Evolutionary conservation across 2,329 filamentous ascomycete species (phyloP), one percentile per base, ranked within the genome.

Genomic region (Coniella lustricola): DNA sequence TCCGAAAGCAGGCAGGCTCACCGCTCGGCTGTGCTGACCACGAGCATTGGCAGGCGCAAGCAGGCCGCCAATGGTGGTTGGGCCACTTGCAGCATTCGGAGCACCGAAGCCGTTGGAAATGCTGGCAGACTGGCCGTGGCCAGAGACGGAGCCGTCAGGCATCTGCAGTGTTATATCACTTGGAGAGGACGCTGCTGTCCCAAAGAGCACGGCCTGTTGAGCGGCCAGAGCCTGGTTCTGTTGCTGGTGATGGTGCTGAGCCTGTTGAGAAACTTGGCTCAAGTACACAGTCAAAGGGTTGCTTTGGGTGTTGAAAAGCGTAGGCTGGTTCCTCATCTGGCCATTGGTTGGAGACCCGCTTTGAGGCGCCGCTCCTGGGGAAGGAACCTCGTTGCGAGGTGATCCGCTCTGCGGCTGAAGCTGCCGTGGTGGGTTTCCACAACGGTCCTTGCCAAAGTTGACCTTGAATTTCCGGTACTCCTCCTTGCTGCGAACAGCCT

Each of bases 381-480:
- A 80, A 13, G 74, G 68, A 3, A 76, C 69, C 44, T 84, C 84
- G 52, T 71, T 78, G 58, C 71, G 80, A 46, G 88, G 85, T 50
- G 84, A 84, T 61, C 85, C 78, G 46, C 76, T 73, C 57, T 85
- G 71, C 50, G 54, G 79, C 65, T 84, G 81, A 56, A 87, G 78
- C 71, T 97, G 93, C 52, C 93, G 84, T 38, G 93, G 93, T 45
- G 93, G 86, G 70, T 98, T 98, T 57, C 93, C 93, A 61, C 93
- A 98, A 49, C 93, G 84, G 64, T 98, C 93, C 73, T 98, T 98
- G 68, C 93, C 93, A 64, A 98, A 98, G 74, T 98, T 98, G 66
- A 98, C 91, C 78, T 98, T 98, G 82, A 98, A 98, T 60, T 93
- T 84, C 69, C 84, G 88, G 76, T 98, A 98, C 62, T 98, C 93